phyloP scores from a whole-genome alignment of 1,139 yeast species.

The Taphrina populina region DNA sequence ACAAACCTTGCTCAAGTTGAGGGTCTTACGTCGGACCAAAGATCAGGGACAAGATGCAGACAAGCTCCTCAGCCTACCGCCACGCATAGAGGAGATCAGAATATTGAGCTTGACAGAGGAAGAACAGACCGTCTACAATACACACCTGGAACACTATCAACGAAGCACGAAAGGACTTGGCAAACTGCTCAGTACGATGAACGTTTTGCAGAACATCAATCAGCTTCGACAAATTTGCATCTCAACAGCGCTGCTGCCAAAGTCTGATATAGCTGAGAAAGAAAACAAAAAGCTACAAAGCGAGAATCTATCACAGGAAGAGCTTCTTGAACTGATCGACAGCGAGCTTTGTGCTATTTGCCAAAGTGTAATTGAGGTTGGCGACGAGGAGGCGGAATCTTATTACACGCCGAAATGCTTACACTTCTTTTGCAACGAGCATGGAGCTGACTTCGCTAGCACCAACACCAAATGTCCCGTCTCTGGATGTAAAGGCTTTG shows the following conservation, averaged over 20 bases:
- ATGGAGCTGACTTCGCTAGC: conserved; percentile 1
- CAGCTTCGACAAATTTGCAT: conserved; percentile 24
- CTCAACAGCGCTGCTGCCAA: conserved; percentile 20
- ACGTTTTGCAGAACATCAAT: conserved; percentile 31
- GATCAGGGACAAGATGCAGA: conserved; percentile 51
- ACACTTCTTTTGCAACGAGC: conserved; percentile 27
- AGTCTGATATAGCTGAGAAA: conserved; percentile 6
- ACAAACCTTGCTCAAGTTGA: conserved; percentile 72
- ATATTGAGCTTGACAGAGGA: conserved; percentile 60
- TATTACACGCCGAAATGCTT: conserved; percentile 20
- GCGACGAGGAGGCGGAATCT: conserved; percentile 17
- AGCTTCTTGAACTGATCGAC: conserved; percentile 14
- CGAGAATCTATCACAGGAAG: conserved; percentile 2
- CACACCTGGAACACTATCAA: conserved; percentile 31
- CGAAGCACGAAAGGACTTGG: conserved; percentile 26
- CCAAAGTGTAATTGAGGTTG: conserved; percentile 21
- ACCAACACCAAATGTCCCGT: conserved; percentile 15
- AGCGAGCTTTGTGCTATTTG: conserved; percentile 23
- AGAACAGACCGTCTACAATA: conserved; percentile 24
- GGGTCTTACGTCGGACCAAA: conserved; percentile 77
- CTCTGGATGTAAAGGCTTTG: conserved; percentile 7
- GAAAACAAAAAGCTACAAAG: not conserved
- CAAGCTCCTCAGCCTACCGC: conserved; percentile 76
- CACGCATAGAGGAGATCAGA: conserved; percentile 68
- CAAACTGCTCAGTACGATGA: conserved; percentile 23